Evolutionary conservation across 257 asterid species (phyloP), one percentile per base, ranked within the genome.

Genomic region (Sherardia arvensis): DNA sequence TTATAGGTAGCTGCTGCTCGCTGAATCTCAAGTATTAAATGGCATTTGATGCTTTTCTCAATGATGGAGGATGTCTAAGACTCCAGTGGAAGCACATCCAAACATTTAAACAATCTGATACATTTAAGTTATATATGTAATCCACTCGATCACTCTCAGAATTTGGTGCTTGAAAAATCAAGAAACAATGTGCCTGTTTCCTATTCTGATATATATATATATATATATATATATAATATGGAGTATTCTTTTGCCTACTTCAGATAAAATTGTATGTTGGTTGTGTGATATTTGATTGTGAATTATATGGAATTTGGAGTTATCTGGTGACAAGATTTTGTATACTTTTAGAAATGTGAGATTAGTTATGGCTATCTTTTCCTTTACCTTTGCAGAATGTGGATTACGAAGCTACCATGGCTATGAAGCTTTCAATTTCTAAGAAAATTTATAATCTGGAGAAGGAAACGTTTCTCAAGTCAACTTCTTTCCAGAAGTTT

Each of bases 341-440:
- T 47, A 14, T 68, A 25, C 36, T 17, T 29, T 21, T 26, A 12
- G 12, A 45, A 30, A 21, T 59, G 36, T 47, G 33, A 59, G 11
- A 57, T 21, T 66, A 32, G 61, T 25, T 64, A 40, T 29, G 26
- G n/a, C 62, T 67, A 30, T 22, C 47, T 59, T 48, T 66, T 51
- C 11, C 38, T 69, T 71, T 59, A 51, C 74, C 58, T 33, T 70
- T 53, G 63, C 81, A 92, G 99, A 86, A 69, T 64, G 94, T 92
- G 66, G 97, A 92, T 75, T 92, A 92, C 51, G 99, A 92, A 64
- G 96, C 87, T 76, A 72, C 91, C 68, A 79, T 92, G 99, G 87
- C 87, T 45, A 71, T 83, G 30, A 92, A 92, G 69, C 91, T 92
- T 68, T 81, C 95, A 33, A 85, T 89, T 69, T 91, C 97, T 69